A percentile compares a stretch with the other conserved stretches of the same genome.
Conservation (phyloP, 352 stramenopile genomes). For the Pythium rhizo-oryzae region DNA sequence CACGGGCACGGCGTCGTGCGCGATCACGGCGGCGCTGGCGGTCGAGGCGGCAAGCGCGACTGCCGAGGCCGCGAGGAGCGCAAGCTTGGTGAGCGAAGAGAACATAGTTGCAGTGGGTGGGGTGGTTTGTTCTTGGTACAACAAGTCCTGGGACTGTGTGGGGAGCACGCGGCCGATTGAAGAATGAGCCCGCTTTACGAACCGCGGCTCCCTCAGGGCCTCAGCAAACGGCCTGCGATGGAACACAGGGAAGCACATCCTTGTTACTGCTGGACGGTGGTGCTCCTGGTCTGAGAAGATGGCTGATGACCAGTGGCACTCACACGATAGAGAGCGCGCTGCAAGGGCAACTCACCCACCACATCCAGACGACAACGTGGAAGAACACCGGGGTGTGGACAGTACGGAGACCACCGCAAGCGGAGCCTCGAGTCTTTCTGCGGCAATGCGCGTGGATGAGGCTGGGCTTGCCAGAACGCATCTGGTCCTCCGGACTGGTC, state of each 20-base stretch:
- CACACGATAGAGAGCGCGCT: background rate
- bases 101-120: slow-evolving; percentile 3
- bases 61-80: background rate
- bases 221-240: too few relatives aligned
- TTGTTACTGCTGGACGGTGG: too few relatives aligned
- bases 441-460: background rate
- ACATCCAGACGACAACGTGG: background rate
- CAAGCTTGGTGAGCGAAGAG: slow-evolving; percentile 8
- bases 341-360: background rate
- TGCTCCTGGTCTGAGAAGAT: background rate
- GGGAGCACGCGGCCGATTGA: background rate
- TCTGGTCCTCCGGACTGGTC: too few relatives aligned
- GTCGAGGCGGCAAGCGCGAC: slow-evolving; percentile 19
- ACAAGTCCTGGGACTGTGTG: background rate
- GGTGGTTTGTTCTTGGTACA: background rate
- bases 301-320: background rate
- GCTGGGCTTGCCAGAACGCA: too few relatives aligned
- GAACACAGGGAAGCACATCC: too few relatives aligned
- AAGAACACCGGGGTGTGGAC: background rate
- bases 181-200: background rate
- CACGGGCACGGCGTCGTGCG: slow-evolving; percentile 29
- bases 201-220: too few relatives aligned
- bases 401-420: background rate
- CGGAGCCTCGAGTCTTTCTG: background rate
- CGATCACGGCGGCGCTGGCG: slow-evolving; percentile 21